Evolutionary conservation across 2,329 filamentous ascomycete species (phyloP), one percentile per base, ranked within the genome.

Genomic region (Aspergillus versicolor): DNA sequence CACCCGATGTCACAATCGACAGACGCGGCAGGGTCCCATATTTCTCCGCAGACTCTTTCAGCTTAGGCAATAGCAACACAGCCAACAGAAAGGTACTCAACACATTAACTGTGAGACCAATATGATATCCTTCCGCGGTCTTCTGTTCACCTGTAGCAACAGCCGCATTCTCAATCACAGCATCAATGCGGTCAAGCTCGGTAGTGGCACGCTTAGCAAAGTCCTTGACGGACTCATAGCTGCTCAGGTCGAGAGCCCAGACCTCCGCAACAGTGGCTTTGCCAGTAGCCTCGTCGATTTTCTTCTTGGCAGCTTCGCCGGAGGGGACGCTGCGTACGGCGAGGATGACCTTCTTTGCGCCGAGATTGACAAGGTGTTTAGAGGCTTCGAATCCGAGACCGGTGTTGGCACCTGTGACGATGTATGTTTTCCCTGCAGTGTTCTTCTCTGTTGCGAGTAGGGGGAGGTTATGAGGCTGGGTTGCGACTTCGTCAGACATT

Each of bases 71-170:
- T 6, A 71, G 21, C 5, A 59, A 15, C 15, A 67, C 19, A 2
- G 59, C 66, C 4, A 73, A 43, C 8, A 71, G 47, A 15, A 70
- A 64, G 3, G 69, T 71, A 5, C 65, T 59, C 17, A 70, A 53
- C 2, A 71, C 62, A 55, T 73, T 73, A 3, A 68, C 63, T 1
- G 59, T 59, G 17, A 73, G 51, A 5, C 56, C 61, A 4, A 52
- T 15, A 17, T 60, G 54, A 42, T 59, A 60, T 1, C 67, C 69
- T 24, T 67, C 63, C 13, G 70, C 67, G 4, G 37, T n/a, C 2
- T 41, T 54, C 3, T 13, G 30, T 11, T 45, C 42, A 4, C 44
- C 11, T 7, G 56, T 54, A 17, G 52, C 52, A 27, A 58, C 56
- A 34, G 52, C 56, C 15, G 56, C 56, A 38, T 58, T 58, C 37